These are phyloP conservation scores for Colletotrichum theobromicola DNA, from an alignment of 2,329 filamentous ascomycete species.

Conservation along the genomic window DNA sequence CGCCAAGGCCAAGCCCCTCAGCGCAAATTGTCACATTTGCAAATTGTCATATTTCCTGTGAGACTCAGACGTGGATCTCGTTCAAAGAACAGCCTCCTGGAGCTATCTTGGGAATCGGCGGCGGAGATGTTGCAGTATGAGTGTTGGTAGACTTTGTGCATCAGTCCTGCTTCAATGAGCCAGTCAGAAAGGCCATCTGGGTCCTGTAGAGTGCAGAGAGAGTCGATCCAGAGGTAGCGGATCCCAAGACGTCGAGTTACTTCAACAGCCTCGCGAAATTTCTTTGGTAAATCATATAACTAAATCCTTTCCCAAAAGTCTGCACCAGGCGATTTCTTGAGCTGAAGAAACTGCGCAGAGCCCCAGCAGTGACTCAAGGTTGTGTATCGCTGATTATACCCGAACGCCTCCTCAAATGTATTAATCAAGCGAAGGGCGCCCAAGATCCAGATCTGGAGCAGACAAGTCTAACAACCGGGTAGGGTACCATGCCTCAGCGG, in stretches of 20 bases:
- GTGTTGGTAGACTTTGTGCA: slow-evolving; percentile 24
- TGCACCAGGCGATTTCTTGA: background rate
- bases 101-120: slow-evolving; percentile 7
- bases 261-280: slow-evolving; percentile 3
- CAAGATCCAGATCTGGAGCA: background rate
- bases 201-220: slow-evolving; percentile 21
- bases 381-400: background rate
- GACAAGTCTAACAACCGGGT: background rate
- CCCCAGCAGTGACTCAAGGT: slow-evolving; percentile 13
- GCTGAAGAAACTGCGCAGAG: background rate
- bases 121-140: slow-evolving; percentile 25
- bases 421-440: background rate
- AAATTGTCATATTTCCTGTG: accelerated
- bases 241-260: background rate
- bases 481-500: background rate
- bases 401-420: background rate
- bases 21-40: background rate
- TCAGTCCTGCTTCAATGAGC: slow-evolving; percentile 17
- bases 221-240: slow-evolving; percentile 19
- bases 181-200: slow-evolving; percentile 20
- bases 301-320: background rate
- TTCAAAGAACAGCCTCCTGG: background rate
- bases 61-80: background rate
- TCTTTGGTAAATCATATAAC: background rate
- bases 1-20: background rate